Conservation (phyloP, 106 monocot genomes). For the Acorus gramineus region DNA sequence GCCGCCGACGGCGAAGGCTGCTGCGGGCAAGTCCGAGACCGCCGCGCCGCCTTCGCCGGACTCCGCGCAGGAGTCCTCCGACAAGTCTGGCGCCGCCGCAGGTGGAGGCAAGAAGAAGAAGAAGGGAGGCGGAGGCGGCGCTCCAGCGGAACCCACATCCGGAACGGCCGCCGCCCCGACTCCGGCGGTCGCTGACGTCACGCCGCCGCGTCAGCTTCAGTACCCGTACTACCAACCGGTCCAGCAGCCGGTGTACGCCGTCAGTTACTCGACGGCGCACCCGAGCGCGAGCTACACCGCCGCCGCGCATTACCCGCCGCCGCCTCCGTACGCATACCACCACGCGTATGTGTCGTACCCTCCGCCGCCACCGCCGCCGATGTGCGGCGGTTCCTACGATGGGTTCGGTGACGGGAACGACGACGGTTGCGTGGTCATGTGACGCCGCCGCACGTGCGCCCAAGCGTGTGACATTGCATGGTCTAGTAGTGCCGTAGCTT, state of each 20-base stretch:
- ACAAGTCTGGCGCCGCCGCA: background rate
- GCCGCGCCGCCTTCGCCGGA: background rate
- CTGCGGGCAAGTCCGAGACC: background rate
- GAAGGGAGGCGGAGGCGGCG: background rate
- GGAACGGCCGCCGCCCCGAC: background rate
- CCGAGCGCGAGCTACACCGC: constrained; percentile 31
- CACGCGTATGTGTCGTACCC: background rate
- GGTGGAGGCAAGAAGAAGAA: background rate
- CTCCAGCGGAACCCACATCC: background rate
- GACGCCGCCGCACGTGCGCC: background rate
- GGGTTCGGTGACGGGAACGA: constrained; percentile 60
- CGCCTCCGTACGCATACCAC: background rate
- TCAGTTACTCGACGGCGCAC: constrained; percentile 40
- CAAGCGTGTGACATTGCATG: no score
- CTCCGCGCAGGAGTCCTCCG: background rate
- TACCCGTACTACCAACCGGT: constrained; percentile 7
- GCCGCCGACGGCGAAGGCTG: background rate
- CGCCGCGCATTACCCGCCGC: constrained; percentile 7
- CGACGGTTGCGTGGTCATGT: constrained; percentile 52
- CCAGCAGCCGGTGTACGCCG: constrained; percentile 27
- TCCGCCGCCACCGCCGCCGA: constrained; percentile 14
- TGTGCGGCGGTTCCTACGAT: constrained; percentile 20
- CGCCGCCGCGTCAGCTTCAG: no score
- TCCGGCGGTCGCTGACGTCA: background rate
- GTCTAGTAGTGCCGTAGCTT: no score